Base-by-base conservation (phyloP, 139 green algal species). In the Asterochloris erici region DNA sequence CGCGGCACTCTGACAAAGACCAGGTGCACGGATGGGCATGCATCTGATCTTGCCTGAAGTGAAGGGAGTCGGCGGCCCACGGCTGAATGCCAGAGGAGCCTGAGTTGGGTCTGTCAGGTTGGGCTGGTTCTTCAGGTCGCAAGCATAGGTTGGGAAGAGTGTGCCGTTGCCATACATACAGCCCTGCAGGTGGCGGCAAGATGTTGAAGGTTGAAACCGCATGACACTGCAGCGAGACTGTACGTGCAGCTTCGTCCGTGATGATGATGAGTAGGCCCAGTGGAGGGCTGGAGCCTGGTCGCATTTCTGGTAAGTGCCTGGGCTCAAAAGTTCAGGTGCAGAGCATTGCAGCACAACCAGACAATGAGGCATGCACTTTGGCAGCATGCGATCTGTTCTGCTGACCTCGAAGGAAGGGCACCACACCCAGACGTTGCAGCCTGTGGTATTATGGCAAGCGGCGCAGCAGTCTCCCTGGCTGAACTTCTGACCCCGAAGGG, bases 341-440 rank as follows among this genome's bases (percentile, higher is more conserved):
- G 38, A 10, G 4, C 38, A 54, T 54, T 2, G 38, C 38, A 54
- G 6, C 4, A 54, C 38, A n/a, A n/a, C n/a, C n/a, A n/a, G n/a
- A n/a, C n/a, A n/a, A n/a, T n/a, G 38, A 54, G 38, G 38, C 38
- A 54, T 54, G 6, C 38, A 54, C 68, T 54, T 83, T 68, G 68
- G 24, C n/a, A 83, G 77, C 68, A 78, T 76, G 38, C 68, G 69
- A 47, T 68, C 68, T 27, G 19, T 64, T 4, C 24, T 17, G 79
- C 78, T 81, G 24, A 26, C 27, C 70, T 16, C 24, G 26, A 69
- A 64, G 28, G 73, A 63, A 11, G 71, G 47, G 24, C 80, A 84
- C 80, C 80, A 84, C 54, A 84, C 80, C 70, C 70, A 84, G 54
- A 84, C 71, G 71, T 84, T 84, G 70, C 80, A 84, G 70, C 47